A percentile compares a stretch with the other conserved stretches of the same genome.
Conservation (phyloP, 768 basidiomycete species). For the Chalciporus chontae region DNA sequence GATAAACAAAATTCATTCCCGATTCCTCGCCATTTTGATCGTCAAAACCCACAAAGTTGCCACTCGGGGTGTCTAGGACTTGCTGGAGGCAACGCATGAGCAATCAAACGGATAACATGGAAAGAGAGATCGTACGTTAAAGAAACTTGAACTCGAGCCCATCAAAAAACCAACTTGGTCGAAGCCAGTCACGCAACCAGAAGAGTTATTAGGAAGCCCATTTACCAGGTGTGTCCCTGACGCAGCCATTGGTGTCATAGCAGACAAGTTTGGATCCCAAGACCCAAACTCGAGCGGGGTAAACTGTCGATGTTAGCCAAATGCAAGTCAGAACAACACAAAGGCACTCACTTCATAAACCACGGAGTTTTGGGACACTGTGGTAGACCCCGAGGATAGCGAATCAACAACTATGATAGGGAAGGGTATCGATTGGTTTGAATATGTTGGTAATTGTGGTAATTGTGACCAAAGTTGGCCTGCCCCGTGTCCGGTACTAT, state of each 20-base stretch:
- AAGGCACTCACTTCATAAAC: slow-evolving; percentile 53
- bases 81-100: slow-evolving; percentile 29
- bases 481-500: slow-evolving; percentile 62
- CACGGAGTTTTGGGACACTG: slow-evolving; percentile 39
- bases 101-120: neutral
- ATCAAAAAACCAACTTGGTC: slow-evolving; percentile 74
- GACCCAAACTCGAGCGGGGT: slow-evolving; percentile 69
- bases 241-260: slow-evolving; percentile 60
- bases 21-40: slow-evolving; percentile 27
- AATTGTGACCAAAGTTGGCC: slow-evolving; percentile 67
- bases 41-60: slow-evolving; percentile 38
- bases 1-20: slow-evolving; percentile 47
- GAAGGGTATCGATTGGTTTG: slow-evolving; percentile 51
- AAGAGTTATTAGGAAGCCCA: slow-evolving; percentile 50
- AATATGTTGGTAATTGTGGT: slow-evolving; percentile 47
- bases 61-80: slow-evolving; percentile 44
- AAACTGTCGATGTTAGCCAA: slow-evolving; percentile 36
- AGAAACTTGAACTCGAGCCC: slow-evolving; percentile 69
- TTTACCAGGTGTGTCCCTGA: slow-evolving; percentile 63
- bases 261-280: slow-evolving; percentile 68
- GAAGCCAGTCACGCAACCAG: slow-evolving; percentile 68
- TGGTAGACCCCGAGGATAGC: slow-evolving; percentile 41
- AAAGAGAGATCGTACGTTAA: slow-evolving; percentile 43
- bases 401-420: slow-evolving; percentile 65
- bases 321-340: slow-evolving; percentile 5